These are phyloP conservation scores for Chaetothyriales sp. DNA, from an alignment of 2,329 filamentous ascomycete genomes.

Conservation along the genomic window DNA sequence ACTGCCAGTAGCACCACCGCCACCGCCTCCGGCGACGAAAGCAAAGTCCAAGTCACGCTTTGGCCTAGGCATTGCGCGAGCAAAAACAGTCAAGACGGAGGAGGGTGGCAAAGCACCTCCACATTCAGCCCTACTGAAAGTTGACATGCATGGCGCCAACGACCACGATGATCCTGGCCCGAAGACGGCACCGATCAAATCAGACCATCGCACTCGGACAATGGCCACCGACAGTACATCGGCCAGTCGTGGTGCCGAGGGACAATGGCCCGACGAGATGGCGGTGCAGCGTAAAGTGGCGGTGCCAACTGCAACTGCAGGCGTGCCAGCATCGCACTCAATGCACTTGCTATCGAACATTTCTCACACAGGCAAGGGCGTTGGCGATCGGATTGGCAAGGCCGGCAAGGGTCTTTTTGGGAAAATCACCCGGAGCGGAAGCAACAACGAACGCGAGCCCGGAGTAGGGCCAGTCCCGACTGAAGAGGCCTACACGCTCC, in stretches of 20 bases:
- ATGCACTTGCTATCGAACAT: conserved; percentile 51
- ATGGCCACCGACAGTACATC: conserved; percentile 47
- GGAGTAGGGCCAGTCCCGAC: conserved; percentile 43
- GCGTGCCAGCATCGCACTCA: conserved; percentile 28
- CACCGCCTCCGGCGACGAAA: conserved; percentile 8
- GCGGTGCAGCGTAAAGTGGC: conserved; percentile 7
- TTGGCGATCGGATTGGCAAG: conserved; percentile 54
- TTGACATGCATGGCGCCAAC: conserved; percentile 16
- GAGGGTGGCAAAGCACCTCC: conserved; percentile 13
- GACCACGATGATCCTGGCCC: conserved; percentile 16
- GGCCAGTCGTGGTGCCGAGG: conserved; percentile 61
- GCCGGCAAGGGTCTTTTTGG: conserved; percentile 72
- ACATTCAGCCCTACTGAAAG: not conserved
- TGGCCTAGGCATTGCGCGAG: conserved; percentile 29
- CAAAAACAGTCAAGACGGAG: conserved; percentile 30
- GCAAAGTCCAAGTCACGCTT: conserved; percentile 32
- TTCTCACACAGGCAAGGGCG: conserved; percentile 55
- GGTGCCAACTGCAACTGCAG: not conserved
- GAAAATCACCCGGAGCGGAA: conserved; percentile 55
- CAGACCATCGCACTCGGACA: conserved; percentile 45
- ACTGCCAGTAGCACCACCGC: not conserved
- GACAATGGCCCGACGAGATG: conserved; percentile 25
- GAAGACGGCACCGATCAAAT: conserved; percentile 44
- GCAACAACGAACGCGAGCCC: conserved; percentile 48
- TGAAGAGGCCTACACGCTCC: conserved; percentile 69